Conservation (phyloP, 2,329 filamentous ascomycete genomes). For the Exserohilum turcica region DNA sequence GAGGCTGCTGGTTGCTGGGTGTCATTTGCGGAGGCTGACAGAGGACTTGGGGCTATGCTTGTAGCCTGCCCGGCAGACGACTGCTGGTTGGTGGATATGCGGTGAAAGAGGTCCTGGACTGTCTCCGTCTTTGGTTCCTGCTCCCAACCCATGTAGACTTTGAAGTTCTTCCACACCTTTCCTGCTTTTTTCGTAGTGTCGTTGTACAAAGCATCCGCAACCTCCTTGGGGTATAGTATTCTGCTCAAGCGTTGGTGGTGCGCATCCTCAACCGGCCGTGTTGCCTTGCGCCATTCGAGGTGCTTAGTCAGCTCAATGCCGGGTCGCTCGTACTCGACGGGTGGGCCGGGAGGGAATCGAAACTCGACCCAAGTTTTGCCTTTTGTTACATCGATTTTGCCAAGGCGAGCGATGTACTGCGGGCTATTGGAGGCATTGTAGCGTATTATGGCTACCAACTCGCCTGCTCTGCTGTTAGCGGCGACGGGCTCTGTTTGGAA, state of each 20-base stretch:
- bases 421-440: constrained; percentile 37
- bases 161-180: constrained; percentile 30
- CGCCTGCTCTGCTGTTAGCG: constrained; percentile 28
- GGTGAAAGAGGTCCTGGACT: constrained; percentile 21
- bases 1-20: constrained; percentile 20
- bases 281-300: constrained; percentile 42
- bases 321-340: constrained; percentile 54
- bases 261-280: constrained; percentile 32
- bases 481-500: background rate
- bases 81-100: constrained; percentile 9
- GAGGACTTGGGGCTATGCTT: constrained; percentile 10
- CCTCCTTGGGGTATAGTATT: constrained; percentile 28
- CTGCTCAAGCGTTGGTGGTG: constrained; percentile 47
- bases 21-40: constrained; percentile 19
- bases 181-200: constrained; percentile 29
- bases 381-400: constrained; percentile 47
- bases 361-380: constrained; percentile 57
- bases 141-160: constrained; percentile 33
- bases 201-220: constrained; percentile 29
- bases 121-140: constrained; percentile 19
- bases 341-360: constrained; percentile 55
- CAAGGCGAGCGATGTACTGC: constrained; percentile 38
- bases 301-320: constrained; percentile 51
- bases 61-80: constrained; percentile 7
- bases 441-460: constrained; percentile 48